A percentile compares a stretch with the other conserved stretches of the same genome.
Evolutionary conservation across 257 asterid species (phyloP).

Genomic region (Petunia secreta): DNA sequence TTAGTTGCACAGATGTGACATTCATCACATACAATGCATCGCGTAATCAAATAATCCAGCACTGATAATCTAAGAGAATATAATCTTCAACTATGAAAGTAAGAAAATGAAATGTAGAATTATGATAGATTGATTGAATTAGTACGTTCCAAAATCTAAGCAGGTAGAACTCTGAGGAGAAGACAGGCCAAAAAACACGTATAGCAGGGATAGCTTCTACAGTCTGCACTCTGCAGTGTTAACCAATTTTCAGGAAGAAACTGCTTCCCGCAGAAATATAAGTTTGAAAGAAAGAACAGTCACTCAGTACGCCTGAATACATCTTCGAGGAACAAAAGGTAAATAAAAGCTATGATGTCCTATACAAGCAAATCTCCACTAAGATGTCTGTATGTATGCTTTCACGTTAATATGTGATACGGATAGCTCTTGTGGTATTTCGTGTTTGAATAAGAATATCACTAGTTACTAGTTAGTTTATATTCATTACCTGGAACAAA

Average conservation of each 20-base stretch:
- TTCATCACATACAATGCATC: background rate
- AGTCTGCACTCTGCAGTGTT: background rate
- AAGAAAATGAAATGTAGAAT: background rate
- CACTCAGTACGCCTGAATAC: background rate
- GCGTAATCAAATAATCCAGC: background rate
- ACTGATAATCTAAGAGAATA: too few species aligned
- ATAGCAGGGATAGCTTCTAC: background rate
- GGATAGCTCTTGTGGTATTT: background rate
- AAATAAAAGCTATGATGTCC: background rate
- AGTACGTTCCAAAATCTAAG: background rate
- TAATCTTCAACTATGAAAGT: background rate
- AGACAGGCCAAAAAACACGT: conserved; percentile 8
- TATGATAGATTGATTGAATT: conserved; percentile 14
- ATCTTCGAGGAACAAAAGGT: background rate
- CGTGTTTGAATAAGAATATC: background rate
- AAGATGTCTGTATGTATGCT: background rate
- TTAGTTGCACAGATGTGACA: background rate
- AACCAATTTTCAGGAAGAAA: background rate
- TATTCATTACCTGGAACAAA: background rate
- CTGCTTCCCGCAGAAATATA: background rate
- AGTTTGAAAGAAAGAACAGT: background rate
- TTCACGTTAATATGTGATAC: background rate
- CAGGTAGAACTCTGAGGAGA: background rate
- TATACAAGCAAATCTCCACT: background rate
- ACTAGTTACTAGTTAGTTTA: background rate